These are phyloP conservation scores for Eucalyptus urophylla DNA, from an alignment of 345 rosid species.

Conservation along the genomic window DNA sequence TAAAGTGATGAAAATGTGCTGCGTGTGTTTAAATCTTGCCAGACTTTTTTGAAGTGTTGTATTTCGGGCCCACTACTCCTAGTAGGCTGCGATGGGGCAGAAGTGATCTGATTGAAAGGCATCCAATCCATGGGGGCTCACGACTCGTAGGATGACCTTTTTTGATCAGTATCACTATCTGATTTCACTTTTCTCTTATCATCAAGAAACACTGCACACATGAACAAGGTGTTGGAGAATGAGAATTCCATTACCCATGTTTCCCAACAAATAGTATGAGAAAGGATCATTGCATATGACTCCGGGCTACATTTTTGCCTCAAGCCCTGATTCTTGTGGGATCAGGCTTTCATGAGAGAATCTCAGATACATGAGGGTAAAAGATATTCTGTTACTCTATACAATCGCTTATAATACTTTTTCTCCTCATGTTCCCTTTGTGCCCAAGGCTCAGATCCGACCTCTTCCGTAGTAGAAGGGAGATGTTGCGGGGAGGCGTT, in stretches of 20 bases:
- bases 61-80: not conserved
- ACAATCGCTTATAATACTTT: not conserved
- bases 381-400: not conserved
- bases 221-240: not conserved
- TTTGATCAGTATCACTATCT: not conserved
- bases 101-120: not conserved
- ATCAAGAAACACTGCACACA: not conserved
- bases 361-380: not conserved
- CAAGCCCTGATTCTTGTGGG: not conserved
- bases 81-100: not conserved
- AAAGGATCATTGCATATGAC: not conserved
- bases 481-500: not conserved
- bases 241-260: not conserved
- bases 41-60: not conserved
- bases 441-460: not conserved
- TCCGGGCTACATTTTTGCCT: not conserved
- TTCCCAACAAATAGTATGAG: not conserved
- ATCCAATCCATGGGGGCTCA: not conserved
- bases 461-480: not conserved
- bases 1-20: not conserved
- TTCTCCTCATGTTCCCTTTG: not conserved
- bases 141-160: not conserved
- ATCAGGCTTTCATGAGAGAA: not conserved
- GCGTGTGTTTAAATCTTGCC: not conserved
- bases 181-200: not conserved